Evolutionary conservation across 352 stramenopile species (phyloP).

Genomic region (Globisporangium canariense): DNA sequence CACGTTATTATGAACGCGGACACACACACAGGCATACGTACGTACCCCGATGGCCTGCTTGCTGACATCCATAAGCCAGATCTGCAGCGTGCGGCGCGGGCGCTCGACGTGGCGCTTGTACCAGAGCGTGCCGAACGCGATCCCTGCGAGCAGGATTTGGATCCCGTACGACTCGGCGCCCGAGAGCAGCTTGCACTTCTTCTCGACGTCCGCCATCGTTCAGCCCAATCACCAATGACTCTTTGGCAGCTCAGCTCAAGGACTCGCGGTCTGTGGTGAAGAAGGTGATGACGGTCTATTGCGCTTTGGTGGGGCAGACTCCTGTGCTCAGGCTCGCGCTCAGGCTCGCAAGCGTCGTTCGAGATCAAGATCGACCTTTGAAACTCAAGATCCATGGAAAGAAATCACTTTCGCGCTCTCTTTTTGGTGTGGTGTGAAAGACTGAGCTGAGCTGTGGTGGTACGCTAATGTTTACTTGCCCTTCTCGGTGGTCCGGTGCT

Average conservation of each 20-base stretch:
- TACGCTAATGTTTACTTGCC: constrained; percentile 12
- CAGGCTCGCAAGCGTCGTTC: no score
- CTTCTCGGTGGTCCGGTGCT: constrained; percentile 43
- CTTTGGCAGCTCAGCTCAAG: no score
- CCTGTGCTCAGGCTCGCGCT: neutral
- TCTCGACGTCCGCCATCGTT: constrained; percentile 16
- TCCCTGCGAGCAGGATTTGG: constrained; percentile 59
- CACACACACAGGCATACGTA: neutral
- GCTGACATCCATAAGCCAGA: constrained; percentile 80
- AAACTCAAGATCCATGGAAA: constrained; percentile 11
- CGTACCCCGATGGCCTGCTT: constrained; percentile 75
- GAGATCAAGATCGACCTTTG: neutral
- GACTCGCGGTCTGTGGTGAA: neutral
- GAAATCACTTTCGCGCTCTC: neutral
- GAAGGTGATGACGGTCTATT: neutral
- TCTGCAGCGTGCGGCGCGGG: constrained; percentile 59
- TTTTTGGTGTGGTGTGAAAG: neutral
- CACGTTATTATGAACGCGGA: neutral
- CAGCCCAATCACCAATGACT: neutral
- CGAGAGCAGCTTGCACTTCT: constrained; percentile 64
- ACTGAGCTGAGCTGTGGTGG: neutral
- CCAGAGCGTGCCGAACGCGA: constrained; percentile 69
- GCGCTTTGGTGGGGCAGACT: neutral
- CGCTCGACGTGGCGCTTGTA: constrained; percentile 85
- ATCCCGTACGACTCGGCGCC: constrained; percentile 66